phyloP scores from a whole-genome alignment of 768 basidiomycete species.

The Tricholoma sp. region DNA sequence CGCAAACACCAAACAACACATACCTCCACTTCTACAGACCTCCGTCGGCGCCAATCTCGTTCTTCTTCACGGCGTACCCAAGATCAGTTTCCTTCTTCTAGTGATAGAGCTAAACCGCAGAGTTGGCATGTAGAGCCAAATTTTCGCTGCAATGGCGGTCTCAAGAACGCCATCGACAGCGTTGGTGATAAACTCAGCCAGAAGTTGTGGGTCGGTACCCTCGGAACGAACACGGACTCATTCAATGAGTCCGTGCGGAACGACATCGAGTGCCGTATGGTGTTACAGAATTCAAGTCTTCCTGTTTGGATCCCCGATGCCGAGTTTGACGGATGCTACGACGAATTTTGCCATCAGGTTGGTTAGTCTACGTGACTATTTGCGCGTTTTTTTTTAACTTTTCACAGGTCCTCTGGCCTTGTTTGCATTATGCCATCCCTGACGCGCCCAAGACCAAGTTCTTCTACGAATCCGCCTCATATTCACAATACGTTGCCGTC shows the following conservation, averaged over 20 bases:
- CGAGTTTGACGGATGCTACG: conserved; percentile 76
- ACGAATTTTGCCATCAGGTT: conserved; percentile 79
- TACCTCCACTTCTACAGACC: conserved; percentile 32
- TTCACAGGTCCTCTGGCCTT: conserved; percentile 69
- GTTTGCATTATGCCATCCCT: conserved; percentile 80
- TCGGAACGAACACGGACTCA: conserved; percentile 65
- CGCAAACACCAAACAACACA: conserved; percentile 50
- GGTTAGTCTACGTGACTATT: not conserved
- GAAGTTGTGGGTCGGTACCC: conserved; percentile 63
- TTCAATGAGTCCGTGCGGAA: conserved; percentile 51
- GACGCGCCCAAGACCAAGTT: conserved; percentile 82
- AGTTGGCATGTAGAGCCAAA: conserved; percentile 50
- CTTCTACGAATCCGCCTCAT: conserved; percentile 76
- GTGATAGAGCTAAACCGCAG: not conserved
- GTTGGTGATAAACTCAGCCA: conserved; percentile 49
- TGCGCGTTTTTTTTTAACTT: not conserved
- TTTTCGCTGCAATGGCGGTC: conserved; percentile 74
- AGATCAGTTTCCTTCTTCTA: not conserved
- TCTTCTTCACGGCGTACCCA: conserved; percentile 46
- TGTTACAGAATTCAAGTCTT: conserved; percentile 31
- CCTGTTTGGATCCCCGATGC: conserved; percentile 80
- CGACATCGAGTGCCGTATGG: conserved; percentile 49
- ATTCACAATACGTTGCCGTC: conserved; percentile 81
- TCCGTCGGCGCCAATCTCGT: conserved; percentile 48
- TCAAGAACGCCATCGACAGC: conserved; percentile 77